phyloP scores from a whole-genome alignment of 768 basidiomycete species.

The Lyophyllum decastes region DNA sequence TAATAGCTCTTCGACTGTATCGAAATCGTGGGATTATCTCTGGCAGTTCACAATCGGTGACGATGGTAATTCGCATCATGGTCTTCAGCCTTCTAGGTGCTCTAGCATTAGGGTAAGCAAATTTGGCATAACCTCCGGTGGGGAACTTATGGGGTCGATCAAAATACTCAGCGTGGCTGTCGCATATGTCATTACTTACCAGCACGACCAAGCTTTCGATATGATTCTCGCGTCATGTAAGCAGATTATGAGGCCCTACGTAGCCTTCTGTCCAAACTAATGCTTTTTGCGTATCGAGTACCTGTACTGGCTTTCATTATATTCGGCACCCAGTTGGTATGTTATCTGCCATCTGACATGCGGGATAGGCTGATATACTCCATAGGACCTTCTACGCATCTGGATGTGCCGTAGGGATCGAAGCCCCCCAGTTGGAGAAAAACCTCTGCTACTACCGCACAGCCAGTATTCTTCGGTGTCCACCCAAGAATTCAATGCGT shows the following conservation, averaged over 20 bases:
- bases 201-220: conserved; percentile 24
- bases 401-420: conserved; percentile 11
- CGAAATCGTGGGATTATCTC: conserved; percentile 17
- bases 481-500: background rate
- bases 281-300: conserved; percentile 13
- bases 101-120: conserved; percentile 25
- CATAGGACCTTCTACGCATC: conserved; percentile 12
- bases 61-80: conserved; percentile 30
- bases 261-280: background rate
- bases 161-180: conserved; percentile 18
- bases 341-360: background rate
- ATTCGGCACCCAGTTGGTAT: conserved; percentile 26
- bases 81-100: conserved; percentile 29
- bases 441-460: conserved; percentile 3
- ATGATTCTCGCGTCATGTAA: conserved; percentile 24
- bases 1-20: conserved; percentile 25
- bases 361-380: background rate
- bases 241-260: background rate
- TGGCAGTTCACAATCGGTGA: conserved; percentile 16
- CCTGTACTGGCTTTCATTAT: conserved; percentile 24
- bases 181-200: conserved; percentile 20
- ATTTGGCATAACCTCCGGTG: background rate
- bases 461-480: conserved; percentile 9
- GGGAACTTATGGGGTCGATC: background rate
- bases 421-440: background rate